Conservation (phyloP, 352 stramenopile species). For the Pythium folliculosum region DNA sequence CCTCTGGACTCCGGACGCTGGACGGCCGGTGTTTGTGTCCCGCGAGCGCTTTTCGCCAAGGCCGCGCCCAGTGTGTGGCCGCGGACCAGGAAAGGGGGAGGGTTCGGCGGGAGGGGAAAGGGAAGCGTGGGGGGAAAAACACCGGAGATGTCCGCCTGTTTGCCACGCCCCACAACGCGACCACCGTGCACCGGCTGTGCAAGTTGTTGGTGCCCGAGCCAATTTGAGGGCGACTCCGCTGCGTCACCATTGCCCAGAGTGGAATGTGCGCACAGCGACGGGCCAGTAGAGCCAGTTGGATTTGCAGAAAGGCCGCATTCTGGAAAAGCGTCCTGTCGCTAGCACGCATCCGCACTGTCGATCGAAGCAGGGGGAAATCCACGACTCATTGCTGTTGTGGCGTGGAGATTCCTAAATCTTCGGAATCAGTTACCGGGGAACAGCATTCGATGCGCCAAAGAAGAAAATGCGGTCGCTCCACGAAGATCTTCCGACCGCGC, state of each 20-base stretch:
- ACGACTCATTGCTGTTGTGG: not conserved
- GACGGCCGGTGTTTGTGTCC: not conserved
- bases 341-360: conserved; percentile 5
- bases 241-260: conserved; percentile 1
- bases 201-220: not conserved
- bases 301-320: not conserved
- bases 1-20: conserved; percentile 9
- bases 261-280: not conserved
- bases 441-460: not conserved
- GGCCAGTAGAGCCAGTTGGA: conserved; percentile 9
- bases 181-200: not conserved
- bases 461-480: not conserved
- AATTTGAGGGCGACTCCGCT: not conserved
- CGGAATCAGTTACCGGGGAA: conserved; percentile 1
- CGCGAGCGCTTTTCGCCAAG: not conserved
- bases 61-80: not conserved
- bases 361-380: not conserved
- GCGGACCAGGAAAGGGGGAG: not conserved
- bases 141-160: conserved; percentile 10
- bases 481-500: not conserved
- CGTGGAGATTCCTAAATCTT: conserved; percentile 11
- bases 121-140: conserved; percentile 10
- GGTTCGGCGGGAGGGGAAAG: conserved; percentile 5
- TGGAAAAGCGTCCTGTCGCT: not conserved
- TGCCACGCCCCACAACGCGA: conserved; percentile 5